Conservation (phyloP, 306 rosid species). For the Macrotyloma uniflorum region DNA sequence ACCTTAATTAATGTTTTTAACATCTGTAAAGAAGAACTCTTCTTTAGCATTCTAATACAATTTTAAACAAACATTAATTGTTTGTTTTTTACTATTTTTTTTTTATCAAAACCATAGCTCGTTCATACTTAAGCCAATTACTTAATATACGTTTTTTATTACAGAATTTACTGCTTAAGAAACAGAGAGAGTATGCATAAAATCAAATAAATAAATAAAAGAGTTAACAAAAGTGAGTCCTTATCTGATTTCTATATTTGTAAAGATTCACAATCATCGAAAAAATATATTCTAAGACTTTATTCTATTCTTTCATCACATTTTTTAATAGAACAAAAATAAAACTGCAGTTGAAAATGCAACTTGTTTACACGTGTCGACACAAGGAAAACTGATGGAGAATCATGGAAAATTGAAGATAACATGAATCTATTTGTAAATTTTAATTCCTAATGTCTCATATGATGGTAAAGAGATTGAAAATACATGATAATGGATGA, state of each 20-base stretch:
- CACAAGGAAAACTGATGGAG: neutral
- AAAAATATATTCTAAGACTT: constrained; percentile 25
- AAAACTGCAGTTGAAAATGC: neutral
- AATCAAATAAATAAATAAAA: neutral
- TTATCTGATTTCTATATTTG: neutral
- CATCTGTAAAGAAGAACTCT: neutral
- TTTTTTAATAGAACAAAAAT: neutral
- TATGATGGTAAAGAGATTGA: neutral
- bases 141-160: neutral
- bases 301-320: neutral
- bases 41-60: neutral
- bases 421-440: neutral
- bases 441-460: neutral
- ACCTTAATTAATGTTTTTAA: neutral
- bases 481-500: neutral
- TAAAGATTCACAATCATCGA: neutral
- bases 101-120: too few relatives aligned
- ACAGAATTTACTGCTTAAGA: neutral
- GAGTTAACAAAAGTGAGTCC: neutral
- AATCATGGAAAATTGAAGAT: neutral
- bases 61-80: neutral
- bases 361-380: neutral
- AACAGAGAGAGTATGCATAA: neutral
- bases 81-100: too few relatives aligned
- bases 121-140: neutral